Conservation (phyloP, 2,329 filamentous ascomycete species). For the Aureobasidium vineae region DNA sequence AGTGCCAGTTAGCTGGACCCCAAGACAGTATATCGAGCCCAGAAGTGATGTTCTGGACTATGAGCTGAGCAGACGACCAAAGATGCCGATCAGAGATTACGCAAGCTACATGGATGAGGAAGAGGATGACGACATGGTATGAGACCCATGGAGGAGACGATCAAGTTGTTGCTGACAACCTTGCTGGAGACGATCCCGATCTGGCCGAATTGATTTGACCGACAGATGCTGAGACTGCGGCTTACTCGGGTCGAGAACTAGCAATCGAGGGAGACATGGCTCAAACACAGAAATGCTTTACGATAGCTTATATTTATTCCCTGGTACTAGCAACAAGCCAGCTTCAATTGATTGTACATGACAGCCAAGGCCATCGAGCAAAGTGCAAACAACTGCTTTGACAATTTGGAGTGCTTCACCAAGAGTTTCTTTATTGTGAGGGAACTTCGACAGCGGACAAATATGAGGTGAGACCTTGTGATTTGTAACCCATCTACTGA, state of each 20-base stretch:
- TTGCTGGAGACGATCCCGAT: neutral
- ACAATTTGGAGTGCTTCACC: too few relatives aligned
- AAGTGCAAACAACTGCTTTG: too few relatives aligned
- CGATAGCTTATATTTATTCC: neutral
- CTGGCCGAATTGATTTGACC: neutral
- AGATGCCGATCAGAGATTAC: conserved; percentile 42
- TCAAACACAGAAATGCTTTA: neutral
- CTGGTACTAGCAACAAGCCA: too few relatives aligned
- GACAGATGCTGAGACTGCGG: neutral
- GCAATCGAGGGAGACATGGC: neutral
- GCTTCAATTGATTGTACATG: too few relatives aligned
- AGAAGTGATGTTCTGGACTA: conserved; percentile 50
- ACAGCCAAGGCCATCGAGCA: too few relatives aligned
- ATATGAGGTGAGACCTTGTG: neutral
- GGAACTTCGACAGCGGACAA: neutral
- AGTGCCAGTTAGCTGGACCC: conserved; percentile 47
- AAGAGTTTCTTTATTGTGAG: neutral
- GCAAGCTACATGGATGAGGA: conserved; percentile 19
- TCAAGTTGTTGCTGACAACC: neutral
- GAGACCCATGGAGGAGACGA: neutral
- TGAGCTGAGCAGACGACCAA: conserved; percentile 39
- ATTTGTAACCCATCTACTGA: neutral
- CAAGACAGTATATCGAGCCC: conserved; percentile 48
- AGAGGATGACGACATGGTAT: conserved; percentile 19
- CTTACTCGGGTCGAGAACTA: neutral